phyloP scores from a whole-genome alignment of 352 stramenopile species.

The Globisporangium viniferum region DNA sequence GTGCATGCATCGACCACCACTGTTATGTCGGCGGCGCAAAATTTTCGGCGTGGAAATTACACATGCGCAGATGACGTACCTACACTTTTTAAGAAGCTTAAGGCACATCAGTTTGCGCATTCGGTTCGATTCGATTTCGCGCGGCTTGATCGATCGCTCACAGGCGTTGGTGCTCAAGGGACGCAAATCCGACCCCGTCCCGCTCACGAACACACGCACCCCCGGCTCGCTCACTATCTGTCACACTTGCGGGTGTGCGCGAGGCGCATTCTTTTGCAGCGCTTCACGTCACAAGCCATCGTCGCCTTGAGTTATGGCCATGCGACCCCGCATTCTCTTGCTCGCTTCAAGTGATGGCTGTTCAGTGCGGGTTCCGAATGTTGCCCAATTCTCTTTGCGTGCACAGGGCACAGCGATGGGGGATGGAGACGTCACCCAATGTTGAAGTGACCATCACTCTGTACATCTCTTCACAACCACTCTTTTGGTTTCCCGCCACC shows the following conservation, averaged over 20 bases:
- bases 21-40: neutral
- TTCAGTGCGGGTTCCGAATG: neutral
- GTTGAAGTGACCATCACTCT: constrained; percentile 17
- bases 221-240: neutral
- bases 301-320: neutral
- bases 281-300: neutral
- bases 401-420: too few species aligned
- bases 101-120: neutral
- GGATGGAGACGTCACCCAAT: neutral
- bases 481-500: constrained; percentile 7
- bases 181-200: neutral
- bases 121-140: constrained; percentile 1
- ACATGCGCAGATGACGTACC: neutral
- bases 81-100: too few species aligned
- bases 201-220: neutral
- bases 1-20: neutral
- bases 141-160: neutral
- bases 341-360: too few species aligned
- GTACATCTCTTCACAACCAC: neutral
- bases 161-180: neutral
- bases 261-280: constrained; percentile 1
- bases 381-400: neutral
- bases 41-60: neutral
- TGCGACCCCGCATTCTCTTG: neutral
- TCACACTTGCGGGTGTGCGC: neutral